Conservation (phyloP, 106 monocot genomes). For the Gastrodia elata region DNA sequence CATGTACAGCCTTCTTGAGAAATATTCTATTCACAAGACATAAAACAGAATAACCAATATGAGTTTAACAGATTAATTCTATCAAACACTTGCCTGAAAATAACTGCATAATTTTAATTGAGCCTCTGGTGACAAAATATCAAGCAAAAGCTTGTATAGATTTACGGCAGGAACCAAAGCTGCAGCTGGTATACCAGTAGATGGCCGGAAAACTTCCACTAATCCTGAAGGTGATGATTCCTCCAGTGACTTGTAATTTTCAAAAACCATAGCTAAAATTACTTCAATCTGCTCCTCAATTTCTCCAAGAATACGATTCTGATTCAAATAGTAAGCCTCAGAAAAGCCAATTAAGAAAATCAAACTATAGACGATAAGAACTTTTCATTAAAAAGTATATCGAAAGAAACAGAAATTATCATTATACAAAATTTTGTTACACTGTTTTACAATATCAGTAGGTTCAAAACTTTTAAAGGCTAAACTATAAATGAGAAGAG, state of each 20-base stretch:
- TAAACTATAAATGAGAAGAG: neutral
- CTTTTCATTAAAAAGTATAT: neutral
- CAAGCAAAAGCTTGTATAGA: conserved; percentile 84
- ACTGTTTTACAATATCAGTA: neutral
- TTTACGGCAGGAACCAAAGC: conserved; percentile 73
- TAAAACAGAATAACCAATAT: neutral
- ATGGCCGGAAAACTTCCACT: conserved; percentile 54
- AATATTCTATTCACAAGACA: neutral
- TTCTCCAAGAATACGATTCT: conserved; percentile 97
- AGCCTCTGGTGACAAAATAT: conserved; percentile 80
- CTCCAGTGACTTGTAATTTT: conserved; percentile 95
- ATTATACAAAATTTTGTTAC: neutral
- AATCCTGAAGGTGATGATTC: conserved; percentile 73
- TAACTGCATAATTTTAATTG: conserved; percentile 86
- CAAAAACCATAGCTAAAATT: conserved; percentile 65
- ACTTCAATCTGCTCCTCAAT: conserved; percentile 77
- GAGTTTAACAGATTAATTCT: neutral
- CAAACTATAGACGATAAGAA: neutral
- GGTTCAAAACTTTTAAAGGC: neutral
- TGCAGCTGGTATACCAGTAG: conserved; percentile 67
- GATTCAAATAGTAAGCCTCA: neutral
- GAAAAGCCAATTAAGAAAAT: conserved; percentile 3
- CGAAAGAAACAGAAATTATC: neutral
- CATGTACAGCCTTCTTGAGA: neutral
- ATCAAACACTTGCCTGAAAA: conserved; percentile 52